Percentiles rank a stretch among this genome's conserved stretches.
Conservation (phyloP, 2,329 filamentous ascomycete species). For the Pseudophaeomoniella oleicola region DNA sequence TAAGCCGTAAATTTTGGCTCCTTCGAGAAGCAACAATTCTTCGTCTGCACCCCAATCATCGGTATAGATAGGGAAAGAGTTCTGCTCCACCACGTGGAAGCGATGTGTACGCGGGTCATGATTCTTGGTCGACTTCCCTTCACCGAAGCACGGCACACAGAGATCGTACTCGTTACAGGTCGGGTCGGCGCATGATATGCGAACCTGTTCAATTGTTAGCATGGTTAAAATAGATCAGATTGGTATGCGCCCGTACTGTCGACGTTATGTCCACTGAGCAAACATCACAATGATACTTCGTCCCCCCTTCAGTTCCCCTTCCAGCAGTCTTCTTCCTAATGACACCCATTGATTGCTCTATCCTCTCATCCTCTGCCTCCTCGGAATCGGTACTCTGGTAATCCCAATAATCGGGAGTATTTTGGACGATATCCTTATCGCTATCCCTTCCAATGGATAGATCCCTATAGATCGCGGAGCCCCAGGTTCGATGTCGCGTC, state of each 20-base stretch:
- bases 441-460: too few relatives aligned
- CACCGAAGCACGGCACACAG: slow-evolving; percentile 86
- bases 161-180: slow-evolving; percentile 90
- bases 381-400: slow-evolving; percentile 17
- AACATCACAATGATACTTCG: slow-evolving; percentile 94
- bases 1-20: slow-evolving; percentile 87
- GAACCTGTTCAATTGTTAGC: slow-evolving; percentile 46
- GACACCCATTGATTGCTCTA: slow-evolving; percentile 56
- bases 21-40: slow-evolving; percentile 82
- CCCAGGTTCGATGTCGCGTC: too few relatives aligned
- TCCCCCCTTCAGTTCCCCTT: slow-evolving; percentile 70
- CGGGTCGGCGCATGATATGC: slow-evolving; percentile 76
- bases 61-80: slow-evolving; percentile 93
- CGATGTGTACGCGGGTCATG: slow-evolving; percentile 79
- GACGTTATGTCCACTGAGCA: slow-evolving; percentile 95
- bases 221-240: not conserved
- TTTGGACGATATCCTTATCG: not conserved
- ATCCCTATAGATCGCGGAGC: too few relatives aligned
- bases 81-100: slow-evolving; percentile 92
- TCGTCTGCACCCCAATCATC: slow-evolving; percentile 95
- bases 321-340: slow-evolving; percentile 91
- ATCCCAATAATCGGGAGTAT: not conserved
- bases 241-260: slow-evolving; percentile 48
- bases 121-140: slow-evolving; percentile 63
- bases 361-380: slow-evolving; percentile 23